Conservation (phyloP, 176 grass and related monocot genomes). For the Triticum monococcum region DNA sequence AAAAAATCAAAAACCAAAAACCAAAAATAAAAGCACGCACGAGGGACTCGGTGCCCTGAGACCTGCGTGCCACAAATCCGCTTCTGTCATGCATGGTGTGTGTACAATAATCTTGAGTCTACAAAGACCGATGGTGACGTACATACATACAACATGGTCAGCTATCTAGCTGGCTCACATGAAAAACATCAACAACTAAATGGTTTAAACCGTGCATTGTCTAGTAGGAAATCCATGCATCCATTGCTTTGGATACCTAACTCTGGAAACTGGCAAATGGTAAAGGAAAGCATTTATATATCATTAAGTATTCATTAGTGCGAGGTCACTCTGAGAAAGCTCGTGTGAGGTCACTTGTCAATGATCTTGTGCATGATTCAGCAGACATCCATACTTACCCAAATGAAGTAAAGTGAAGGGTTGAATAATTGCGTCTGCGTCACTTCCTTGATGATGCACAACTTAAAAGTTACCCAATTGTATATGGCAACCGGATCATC, state of each 20-base stretch:
- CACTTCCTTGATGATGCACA: background rate
- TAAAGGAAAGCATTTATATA: background rate
- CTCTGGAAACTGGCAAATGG: background rate
- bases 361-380: background rate
- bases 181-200: background rate
- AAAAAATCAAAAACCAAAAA: no score
- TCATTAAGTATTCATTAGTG: background rate
- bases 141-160: background rate
- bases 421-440: background rate
- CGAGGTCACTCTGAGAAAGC: background rate
- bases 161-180: background rate
- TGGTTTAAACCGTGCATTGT: background rate
- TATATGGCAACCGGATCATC: background rate
- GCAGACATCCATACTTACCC: background rate
- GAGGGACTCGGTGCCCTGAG: no score
- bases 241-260: background rate
- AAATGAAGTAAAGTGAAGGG: background rate
- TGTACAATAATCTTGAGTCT: background rate
- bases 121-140: background rate
- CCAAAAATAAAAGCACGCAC: no score
- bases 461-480: background rate
- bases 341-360: background rate
- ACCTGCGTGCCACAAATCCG: no score
- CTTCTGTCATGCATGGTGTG: background rate
- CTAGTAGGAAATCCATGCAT: background rate